Evolutionary conservation across 495 filamentous ascomycete genomes (phyloP).

Genomic region (Penicillium bialowiezense): DNA sequence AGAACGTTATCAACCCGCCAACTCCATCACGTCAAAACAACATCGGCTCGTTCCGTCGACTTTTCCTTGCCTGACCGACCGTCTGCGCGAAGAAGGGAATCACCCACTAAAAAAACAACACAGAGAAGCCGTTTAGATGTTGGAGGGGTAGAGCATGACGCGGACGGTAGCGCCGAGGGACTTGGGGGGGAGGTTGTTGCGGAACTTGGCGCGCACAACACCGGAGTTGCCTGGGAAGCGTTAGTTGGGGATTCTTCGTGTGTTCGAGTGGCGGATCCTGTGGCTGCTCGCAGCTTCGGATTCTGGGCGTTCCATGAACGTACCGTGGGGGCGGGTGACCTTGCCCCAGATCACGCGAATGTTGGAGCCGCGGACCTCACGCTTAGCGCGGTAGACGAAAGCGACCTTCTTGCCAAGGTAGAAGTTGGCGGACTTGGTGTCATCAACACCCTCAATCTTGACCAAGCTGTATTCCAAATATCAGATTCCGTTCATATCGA

Average conservation of each 20-base stretch:
- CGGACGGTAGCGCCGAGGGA: conserved; percentile 95
- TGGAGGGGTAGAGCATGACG: conserved; percentile 97
- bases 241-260: conserved; percentile 8
- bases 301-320: conserved; percentile 24
- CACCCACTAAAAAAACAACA: conserved; percentile 38
- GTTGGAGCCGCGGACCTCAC: conserved; percentile 92
- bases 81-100: conserved; percentile 44
- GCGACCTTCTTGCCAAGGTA: conserved; percentile 95
- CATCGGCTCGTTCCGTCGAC: conserved; percentile 44
- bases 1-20: conserved; percentile 45
- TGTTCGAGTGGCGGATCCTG: neutral
- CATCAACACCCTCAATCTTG: conserved; percentile 96
- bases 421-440: conserved; percentile 80
- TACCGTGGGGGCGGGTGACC: conserved; percentile 92
- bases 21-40: conserved; percentile 42
- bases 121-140: conserved; percentile 45
- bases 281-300: neutral
- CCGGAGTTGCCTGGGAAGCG: conserved; percentile 77
- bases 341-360: conserved; percentile 99
- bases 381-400: conserved; percentile 92
- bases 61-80: conserved; percentile 42
- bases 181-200: conserved; percentile 87
- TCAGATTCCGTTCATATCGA: conserved; percentile 28
- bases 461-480: conserved; percentile 56
- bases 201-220: conserved; percentile 94